Conservation (phyloP, 1,139 yeast genomes). For the Scheffersomyces segobiensis region DNA sequence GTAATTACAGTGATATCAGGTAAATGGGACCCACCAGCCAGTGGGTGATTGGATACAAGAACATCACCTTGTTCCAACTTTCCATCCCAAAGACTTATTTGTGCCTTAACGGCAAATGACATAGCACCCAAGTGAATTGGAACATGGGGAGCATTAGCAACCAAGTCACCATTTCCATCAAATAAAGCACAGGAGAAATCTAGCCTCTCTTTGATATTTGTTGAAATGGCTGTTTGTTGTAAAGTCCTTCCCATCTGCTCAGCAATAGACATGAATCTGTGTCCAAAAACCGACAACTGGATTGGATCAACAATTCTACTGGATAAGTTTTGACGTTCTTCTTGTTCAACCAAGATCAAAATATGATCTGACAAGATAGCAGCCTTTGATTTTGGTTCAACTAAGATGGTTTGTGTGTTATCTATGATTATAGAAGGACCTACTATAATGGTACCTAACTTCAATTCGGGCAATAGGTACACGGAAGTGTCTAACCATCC, state of each 20-base stretch:
- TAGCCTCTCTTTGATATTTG: slow-evolving; percentile 81
- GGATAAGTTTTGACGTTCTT: slow-evolving; percentile 24
- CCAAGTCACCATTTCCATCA: slow-evolving; percentile 71
- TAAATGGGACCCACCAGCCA: slow-evolving; percentile 78
- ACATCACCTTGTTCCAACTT: slow-evolving; percentile 69
- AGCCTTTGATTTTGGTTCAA: slow-evolving; percentile 74
- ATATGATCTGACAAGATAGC: slow-evolving; percentile 61
- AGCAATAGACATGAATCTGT: slow-evolving; percentile 85
- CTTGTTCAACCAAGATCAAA: slow-evolving; percentile 36
- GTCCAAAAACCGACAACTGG: slow-evolving; percentile 75
- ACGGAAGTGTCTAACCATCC: slow-evolving; percentile 57
- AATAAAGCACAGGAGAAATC: slow-evolving; percentile 87
- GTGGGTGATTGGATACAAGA: slow-evolving; percentile 75
- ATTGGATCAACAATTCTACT: slow-evolving; percentile 59
- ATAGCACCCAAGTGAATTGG: slow-evolving; percentile 88
- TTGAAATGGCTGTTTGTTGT: slow-evolving; percentile 77
- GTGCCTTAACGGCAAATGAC: slow-evolving; percentile 80
- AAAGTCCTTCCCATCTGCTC: slow-evolving; percentile 86
- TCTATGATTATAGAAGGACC: slow-evolving; percentile 90
- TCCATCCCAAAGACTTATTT: slow-evolving; percentile 64
- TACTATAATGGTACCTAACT: slow-evolving; percentile 50
- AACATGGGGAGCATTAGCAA: slow-evolving; percentile 86
- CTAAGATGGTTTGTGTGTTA: slow-evolving; percentile 80
- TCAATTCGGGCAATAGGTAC: slow-evolving; percentile 49
- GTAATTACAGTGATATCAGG: slow-evolving; percentile 85